Base-by-base conservation (phyloP, 2,329 filamentous ascomycete genomes). In the Paecilomyces niveus region DNA sequence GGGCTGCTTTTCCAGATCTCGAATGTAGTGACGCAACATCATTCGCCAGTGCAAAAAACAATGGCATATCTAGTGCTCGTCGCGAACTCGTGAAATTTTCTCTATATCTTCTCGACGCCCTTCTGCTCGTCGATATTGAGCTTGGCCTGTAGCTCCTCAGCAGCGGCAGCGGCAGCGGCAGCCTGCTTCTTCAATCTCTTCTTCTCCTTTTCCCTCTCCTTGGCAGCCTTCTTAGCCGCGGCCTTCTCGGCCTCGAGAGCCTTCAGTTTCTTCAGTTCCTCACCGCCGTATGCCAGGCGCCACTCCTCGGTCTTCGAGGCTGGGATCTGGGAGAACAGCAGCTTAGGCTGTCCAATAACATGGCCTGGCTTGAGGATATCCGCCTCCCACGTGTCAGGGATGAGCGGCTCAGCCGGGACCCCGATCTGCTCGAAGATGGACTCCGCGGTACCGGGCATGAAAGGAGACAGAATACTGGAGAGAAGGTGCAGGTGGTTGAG, bases 401-500 rank as follows among this genome's bases (percentile, higher is more conserved):
- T 63, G 89, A 87, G 61, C 92, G 75, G 74, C 54, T 81, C 74
- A 68, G 83, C 75, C 57, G 84, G 71, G 53, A 74, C 76, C 59
- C 88, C 84, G 29, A 97, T 83, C 77, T 97, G 93, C 62, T 83
- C 75, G 63, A 90, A 84, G 65, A 97, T 96, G 32, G 85, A 85
- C 60, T 82, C 82, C 3, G 89, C 81, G 8, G 89, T 92, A n/a
- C 83, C 82, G 49, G 91, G 92, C 81, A 97, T 90, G 76, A 93
- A 97, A 0, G 92, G 92, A 56, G 86, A 85, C 58, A 92, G 83
- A 51, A 96, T 78, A 57, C 85, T 87, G 22, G 92, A 89, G 54
- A 96, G 82, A 32, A 97, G 85, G 69, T 93, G 86, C 57, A 93
- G 86, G 63, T 92, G 84, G 76, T 95, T 95, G 60, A 96, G 80